Base-by-base conservation (phyloP, 495 filamentous ascomycete species). In the Parachaetomium inaequale region DNA sequence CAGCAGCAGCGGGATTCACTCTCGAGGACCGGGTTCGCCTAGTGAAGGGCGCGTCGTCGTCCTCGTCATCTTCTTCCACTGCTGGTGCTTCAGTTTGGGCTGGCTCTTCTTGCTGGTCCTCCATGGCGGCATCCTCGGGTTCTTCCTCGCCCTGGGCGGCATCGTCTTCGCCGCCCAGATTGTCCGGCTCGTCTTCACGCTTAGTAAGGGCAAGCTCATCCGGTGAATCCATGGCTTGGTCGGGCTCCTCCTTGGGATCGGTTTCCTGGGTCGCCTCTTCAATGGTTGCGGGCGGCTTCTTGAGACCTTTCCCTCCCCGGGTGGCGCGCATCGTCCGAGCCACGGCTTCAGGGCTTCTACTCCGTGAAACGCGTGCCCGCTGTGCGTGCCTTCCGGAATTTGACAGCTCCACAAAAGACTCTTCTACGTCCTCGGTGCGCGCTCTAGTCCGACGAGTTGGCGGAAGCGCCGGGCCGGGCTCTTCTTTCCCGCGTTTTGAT, bases 351-450 rank as follows among this genome's bases (percentile, higher is more conserved):
- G 91, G 92, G 63, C 84, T 91, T 42, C 72, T 79, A 14, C 89
- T 91, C 43, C 69, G 69, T 8, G 77, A 75, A 29, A 59, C 67
- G 46, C 74, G 60, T 15, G 82, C 84, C 31, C 81, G 76, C 31
- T 86, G 77, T 15, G 86, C 83, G 70, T 95, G 90, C 66, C 81
- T 84, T 14, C 92, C 92, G 3, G 91, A 95, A 67, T 86, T 87
- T 0, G 90, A 87, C 34, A 96, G 77, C 56, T 81, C 77, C 2
- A 80, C 28, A 15, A 79, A 59, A 8, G 73, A 71, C 45, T 76
- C 76, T 42, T 79, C 77, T 1, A 66, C 66, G 54, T 81, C 79
- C 42, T 76, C 78, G 10, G 78, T 81, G 7, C 70, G 73, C n/a
- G 79, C 78, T 64, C 79, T 66, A 25, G 76, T 69, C 72, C 78